Conservation (phyloP, 1,284 basidiomycete species). For the Heliocybe sulcata region DNA sequence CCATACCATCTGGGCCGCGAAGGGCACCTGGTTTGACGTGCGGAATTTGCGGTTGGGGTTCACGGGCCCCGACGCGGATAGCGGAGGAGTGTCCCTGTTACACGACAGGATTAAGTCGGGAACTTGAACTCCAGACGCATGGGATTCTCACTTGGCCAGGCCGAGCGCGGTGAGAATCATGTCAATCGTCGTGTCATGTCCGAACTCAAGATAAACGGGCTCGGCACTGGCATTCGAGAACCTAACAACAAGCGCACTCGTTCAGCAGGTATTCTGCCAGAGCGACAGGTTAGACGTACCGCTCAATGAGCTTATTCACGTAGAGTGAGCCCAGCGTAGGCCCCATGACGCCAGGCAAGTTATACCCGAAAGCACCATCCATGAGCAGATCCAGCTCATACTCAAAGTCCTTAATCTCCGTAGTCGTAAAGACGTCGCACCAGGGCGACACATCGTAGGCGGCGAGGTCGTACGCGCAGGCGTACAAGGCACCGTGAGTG, state of each 20-base stretch:
- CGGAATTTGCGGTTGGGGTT: constrained; percentile 27
- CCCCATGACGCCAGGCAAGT: constrained; percentile 29
- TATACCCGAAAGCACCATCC: constrained; percentile 37
- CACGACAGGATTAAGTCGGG: not conserved
- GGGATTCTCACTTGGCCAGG: constrained; percentile 26
- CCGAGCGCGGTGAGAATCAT: constrained; percentile 34
- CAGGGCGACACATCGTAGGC: constrained; percentile 29
- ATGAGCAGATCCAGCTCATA: constrained; percentile 41
- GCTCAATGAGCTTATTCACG: constrained; percentile 34
- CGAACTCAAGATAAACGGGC: constrained; percentile 37
- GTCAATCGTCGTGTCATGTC: constrained; percentile 42
- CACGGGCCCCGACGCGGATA: constrained; percentile 24
- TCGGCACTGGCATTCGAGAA: constrained; percentile 29
- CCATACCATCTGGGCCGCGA: constrained; percentile 39
- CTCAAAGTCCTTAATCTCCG: constrained; percentile 33
- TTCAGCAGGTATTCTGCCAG: not conserved
- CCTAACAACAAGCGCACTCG: constrained; percentile 14
- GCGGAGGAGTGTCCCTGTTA: constrained; percentile 24
- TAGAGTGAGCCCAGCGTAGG: constrained; percentile 34
- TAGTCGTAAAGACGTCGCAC: constrained; percentile 31
- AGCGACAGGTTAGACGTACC: constrained; percentile 17
- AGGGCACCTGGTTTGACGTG: constrained; percentile 35
- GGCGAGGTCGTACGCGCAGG: constrained; percentile 38
- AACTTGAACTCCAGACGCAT: not conserved
- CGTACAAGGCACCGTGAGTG: constrained; percentile 36